Evolutionary conservation across 2,329 filamentous ascomycete genomes (phyloP), one percentile per base, ranked within the genome.

Genomic region (Ascochyta viciae-villosae): DNA sequence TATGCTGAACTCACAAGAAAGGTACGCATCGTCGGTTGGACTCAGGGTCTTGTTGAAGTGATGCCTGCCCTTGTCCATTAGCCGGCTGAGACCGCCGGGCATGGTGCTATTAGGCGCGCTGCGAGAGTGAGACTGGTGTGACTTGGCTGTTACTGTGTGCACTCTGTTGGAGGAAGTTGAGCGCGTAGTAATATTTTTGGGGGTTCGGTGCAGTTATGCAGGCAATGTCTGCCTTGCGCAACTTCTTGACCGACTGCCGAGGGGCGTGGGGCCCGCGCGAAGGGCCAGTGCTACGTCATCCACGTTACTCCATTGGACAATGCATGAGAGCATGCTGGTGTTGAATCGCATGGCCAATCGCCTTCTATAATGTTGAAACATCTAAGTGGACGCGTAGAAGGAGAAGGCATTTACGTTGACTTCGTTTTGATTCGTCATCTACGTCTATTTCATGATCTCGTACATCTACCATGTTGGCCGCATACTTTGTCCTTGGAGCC

Each of bases 1-100:
- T 29, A 42, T 40, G 6, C 19, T 29, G 2, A 9, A 82, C 86
- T 84, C 74, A 89, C 88, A 90, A 71, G 85, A 88, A 59, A 91
- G 77, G 75, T 89, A 90, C 33, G 86, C 84, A 76, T 89, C 87
- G 62, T 90, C 87, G 27, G 35, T 50, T 13, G 87, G 87, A 41
- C 65, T 66, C 42, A 73, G 54, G 31, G 48, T 65, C 24, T 73
- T 66, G 22, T 69, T 67, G 56, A 74, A 65, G 50, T 70, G 71
- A 38, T 62, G 51, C 54, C 60, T 59, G 51, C 70, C 68, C 38
- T 66, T 62, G 42, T 72, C 65, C 37, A 63, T 55, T 16, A 72
- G 56, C 43, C 63, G 62, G 33, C 65, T 68, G 41, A 68, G 60
- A 23, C 63, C 60, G 23, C 58, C 60, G 29, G 59, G 62, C 64